Evolutionary conservation across 2,329 filamentous ascomycete genomes (phyloP), one percentile per base, ranked within the genome.

Genomic region (Arthrocladium fulminans): DNA sequence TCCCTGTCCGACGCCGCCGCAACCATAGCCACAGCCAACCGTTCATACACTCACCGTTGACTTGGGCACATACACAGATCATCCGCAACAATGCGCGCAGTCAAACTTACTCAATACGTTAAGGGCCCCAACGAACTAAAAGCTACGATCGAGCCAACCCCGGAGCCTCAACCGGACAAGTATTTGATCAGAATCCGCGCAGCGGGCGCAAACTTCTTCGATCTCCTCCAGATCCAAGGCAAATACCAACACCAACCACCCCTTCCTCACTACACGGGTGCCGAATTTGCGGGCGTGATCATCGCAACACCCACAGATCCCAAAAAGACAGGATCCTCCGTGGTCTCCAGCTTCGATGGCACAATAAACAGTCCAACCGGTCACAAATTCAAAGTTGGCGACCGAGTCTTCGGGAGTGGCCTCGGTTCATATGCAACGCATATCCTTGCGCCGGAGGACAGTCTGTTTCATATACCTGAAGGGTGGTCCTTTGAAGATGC

Each of bases 211-310:
- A 97, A 97, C 71, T 97, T 97, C 77, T 97, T 96, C 73, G 90
- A 97, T 65, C 84, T 95, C 50, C 80, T 97, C 47, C 90, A 97
- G 64, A 88, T 96, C 62, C 84, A 88, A 62, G 90, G 90, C 49
- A 94, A 94, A 77, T 97, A 97, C 69, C 90, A 97, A 64, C 77
- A 87, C 63, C 89, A 96, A 60, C 88, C 88, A 0, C 80, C 84
- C 0, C 81, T 96, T 42, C 89, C 89, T 25, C 95, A 89, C 88
- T 71, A 90, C 43, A 80, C 87, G 0, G 90, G 90, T 52, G 79
- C 79, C 61, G 90, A 97, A 64, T 97, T 96, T 70, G 80, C 86
- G 20, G 90, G 90, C 55, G 74, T 81, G 3, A 73, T 97, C 56
- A 65, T 89, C 42, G 74, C 83, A 41, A 74, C 79, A 0, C 88